These are phyloP conservation scores for Sclerotiophoma versabilis DNA, from an alignment of 2,329 filamentous ascomycete genomes.

Conservation along the genomic window DNA sequence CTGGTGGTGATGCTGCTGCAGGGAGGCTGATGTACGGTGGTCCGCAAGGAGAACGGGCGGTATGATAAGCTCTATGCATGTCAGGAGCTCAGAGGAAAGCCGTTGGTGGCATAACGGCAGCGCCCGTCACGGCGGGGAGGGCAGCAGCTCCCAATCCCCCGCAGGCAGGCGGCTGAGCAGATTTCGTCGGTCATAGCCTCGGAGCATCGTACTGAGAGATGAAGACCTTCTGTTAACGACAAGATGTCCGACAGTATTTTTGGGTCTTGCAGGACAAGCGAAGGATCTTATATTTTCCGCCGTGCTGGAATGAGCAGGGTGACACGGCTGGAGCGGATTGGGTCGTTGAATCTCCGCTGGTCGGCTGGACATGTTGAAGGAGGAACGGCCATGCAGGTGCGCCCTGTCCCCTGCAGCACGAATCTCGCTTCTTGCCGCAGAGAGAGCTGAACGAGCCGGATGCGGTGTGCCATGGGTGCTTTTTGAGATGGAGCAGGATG, in stretches of 20 bases:
- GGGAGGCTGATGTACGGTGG: conserved; percentile 1
- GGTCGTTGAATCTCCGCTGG: conserved; percentile 8
- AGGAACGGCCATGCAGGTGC: conserved; percentile 38
- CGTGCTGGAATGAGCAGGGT: conserved; percentile 18
- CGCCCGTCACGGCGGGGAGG: conserved; percentile 25
- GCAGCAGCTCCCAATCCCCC: conserved; percentile 23
- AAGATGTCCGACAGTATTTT: conserved; percentile 45
- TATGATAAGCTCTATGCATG: background rate
- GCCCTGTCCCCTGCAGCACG: conserved; percentile 24
- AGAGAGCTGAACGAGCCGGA: conserved; percentile 11
- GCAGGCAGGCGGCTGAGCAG: conserved; percentile 29
- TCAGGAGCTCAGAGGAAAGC: conserved; percentile 8
- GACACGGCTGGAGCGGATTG: conserved; percentile 28
- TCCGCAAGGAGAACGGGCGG: conserved; percentile 3
- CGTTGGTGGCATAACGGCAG: conserved; percentile 27
- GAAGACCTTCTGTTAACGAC: conserved; percentile 47
- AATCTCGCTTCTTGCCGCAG: conserved; percentile 32
- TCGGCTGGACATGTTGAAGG: conserved; percentile 18
- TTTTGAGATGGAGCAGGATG: conserved; percentile 2
- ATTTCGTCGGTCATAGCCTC: conserved; percentile 28
- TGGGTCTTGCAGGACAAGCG: conserved; percentile 27
- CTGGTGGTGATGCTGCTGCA: conserved; percentile 8
- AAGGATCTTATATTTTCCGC: conserved; percentile 16
- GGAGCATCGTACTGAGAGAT: conserved; percentile 41
- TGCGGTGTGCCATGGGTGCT: conserved; percentile 1